These are phyloP conservation scores for Thermothielavioides terrestris DNA, from an alignment of 495 filamentous ascomycete genomes.

Conservation along the genomic window DNA sequence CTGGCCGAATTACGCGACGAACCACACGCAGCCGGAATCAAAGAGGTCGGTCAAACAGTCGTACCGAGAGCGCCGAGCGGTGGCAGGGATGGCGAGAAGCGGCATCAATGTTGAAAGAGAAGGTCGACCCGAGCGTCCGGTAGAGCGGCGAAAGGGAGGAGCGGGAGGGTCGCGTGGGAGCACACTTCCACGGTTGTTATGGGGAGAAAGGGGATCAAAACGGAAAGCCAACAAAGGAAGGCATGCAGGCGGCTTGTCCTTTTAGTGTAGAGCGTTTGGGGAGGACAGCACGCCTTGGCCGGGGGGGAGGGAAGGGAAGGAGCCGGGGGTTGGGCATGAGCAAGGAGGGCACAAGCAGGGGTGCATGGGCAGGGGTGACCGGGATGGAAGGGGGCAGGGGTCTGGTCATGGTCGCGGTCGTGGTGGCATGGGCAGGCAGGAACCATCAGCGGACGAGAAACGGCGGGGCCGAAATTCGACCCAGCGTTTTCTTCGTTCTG, in stretches of 20 bases:
- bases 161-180: neutral
- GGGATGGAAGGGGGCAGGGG: no score
- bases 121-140: constrained; percentile 2
- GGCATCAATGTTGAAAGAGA: neutral
- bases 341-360: neutral
- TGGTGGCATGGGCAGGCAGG: no score
- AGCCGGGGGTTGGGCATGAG: neutral
- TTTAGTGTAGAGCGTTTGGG: constrained; percentile 16
- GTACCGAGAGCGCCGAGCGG: neutral
- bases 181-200: neutral
- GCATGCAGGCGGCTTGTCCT: constrained; percentile 14
- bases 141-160: constrained; percentile 1
- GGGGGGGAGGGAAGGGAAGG: neutral
- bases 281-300: constrained; percentile 5
- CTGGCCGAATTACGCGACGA: neutral
- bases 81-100: constrained; percentile 5
- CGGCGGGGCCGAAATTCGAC: neutral
- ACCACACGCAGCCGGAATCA: neutral
- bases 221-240: constrained; percentile 21
- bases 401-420: no score
- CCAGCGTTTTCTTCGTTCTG: neutral
- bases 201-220: constrained; percentile 20
- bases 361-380: no score
- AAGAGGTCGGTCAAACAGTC: constrained; percentile 1
- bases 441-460: neutral